Evolutionary conservation across 345 rosid genomes (phyloP), one percentile per base, ranked within the genome.

Genomic region (Capsella bursapastoris): DNA sequence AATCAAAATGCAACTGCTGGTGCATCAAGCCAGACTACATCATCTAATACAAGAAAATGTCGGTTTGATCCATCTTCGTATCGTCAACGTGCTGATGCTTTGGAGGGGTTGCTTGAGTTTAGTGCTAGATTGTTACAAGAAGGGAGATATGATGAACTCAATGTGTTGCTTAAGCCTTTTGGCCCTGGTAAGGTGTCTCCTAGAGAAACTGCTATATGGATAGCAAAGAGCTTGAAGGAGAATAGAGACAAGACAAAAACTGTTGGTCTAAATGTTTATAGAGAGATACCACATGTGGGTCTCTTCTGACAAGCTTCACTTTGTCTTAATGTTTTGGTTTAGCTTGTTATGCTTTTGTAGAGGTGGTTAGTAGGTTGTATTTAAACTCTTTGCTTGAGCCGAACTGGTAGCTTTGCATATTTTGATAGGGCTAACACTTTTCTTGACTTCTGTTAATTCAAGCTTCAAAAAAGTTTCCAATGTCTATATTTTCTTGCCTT

Each of bases 181-280:
- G 98, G 98, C 12, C 98, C 98, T 0, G 98, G 91, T 4, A 90
- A 92, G 64, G 96, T 84, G 57, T 92, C 98, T 57, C 92, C 98
- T 0, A 83, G 98, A 72, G 98, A 92, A 79, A 92, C 98, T 50
- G 98, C 98, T 2, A 92, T 90, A 71, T 92, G 98, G 98, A 70
- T 92, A 64, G 82, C 92, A 45, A 92, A 88, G 85, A 92, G 98
- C 90, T 85, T 92, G 73, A 92, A 92, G 83, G 92, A 88, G 84
- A 89, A 86, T 41, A 16, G 43, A 16, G 57, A 64, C 9, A 28
- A 68, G 37, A 2, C 18, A 18, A 61, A 56, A 9, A 31, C 34
- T 0, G n/a, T 4, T 8, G 40, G 15, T 64, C n/a, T 65, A 16
- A 49, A 48, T 49, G 45, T 34, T 34, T 3, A 14, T 64, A 45